Evolutionary conservation across 2,329 filamentous ascomycete species (phyloP).

Genomic region (Apiospora sp.): DNA sequence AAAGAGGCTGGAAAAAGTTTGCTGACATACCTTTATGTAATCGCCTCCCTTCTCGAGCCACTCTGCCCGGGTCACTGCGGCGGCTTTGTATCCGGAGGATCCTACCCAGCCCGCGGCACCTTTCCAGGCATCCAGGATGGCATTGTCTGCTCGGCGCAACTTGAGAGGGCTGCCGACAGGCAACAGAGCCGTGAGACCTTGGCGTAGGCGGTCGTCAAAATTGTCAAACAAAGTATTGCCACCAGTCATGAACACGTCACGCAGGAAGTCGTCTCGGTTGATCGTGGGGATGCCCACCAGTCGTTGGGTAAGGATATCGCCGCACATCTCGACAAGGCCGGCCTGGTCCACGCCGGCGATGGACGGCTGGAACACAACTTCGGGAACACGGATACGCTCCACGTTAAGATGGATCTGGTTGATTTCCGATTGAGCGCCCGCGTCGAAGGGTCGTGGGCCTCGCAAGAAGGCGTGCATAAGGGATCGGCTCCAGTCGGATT

Average conservation of each 20-base stretch:
- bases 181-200: conserved; percentile 76
- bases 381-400: conserved; percentile 91
- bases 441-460: conserved; percentile 86
- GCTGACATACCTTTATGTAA: conserved; percentile 79
- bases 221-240: conserved; percentile 87
- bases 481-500: conserved; percentile 94
- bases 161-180: conserved; percentile 72
- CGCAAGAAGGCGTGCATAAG: conserved; percentile 89
- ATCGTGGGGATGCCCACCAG: conserved; percentile 61
- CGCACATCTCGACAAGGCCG: conserved; percentile 89
- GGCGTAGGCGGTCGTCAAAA: conserved; percentile 82
- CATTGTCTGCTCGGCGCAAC: conserved; percentile 77
- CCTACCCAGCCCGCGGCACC: conserved; percentile 88
- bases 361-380: conserved; percentile 90
- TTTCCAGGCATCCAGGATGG: conserved; percentile 89
- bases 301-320: conserved; percentile 87
- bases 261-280: conserved; percentile 74
- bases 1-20: conserved; percentile 28
- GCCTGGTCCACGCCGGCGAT: conserved; percentile 95
- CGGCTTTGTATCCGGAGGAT: conserved; percentile 64
- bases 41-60: conserved; percentile 92
- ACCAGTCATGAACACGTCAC: conserved; percentile 93
- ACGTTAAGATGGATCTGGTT: conserved; percentile 96
- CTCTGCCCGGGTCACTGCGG: conserved; percentile 80
- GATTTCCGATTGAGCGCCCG: conserved; percentile 78